Conservation (phyloP, 2,329 filamentous ascomycete genomes). For the Fusarium paranaense region DNA sequence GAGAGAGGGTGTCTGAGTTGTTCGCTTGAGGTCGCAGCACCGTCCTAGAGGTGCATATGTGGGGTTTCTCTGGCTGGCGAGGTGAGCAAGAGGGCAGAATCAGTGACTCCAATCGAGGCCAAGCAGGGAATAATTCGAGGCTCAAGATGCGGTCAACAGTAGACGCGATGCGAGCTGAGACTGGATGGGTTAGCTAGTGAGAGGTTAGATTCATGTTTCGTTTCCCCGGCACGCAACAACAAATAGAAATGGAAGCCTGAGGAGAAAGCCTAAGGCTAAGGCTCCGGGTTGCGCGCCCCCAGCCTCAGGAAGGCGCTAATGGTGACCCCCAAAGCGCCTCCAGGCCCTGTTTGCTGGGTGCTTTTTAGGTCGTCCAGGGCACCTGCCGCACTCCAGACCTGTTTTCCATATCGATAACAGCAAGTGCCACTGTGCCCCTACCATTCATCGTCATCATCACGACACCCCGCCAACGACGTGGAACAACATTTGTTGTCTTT, state of each 20-base stretch:
- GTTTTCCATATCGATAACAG: slow-evolving; percentile 32
- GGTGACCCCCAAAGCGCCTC: background rate
- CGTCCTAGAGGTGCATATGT: slow-evolving; percentile 44
- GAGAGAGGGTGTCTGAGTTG: slow-evolving; percentile 49
- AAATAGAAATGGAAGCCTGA: slow-evolving; percentile 11
- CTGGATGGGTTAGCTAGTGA: slow-evolving; percentile 19
- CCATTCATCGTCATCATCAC: slow-evolving; percentile 8
- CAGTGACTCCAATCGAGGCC: slow-evolving; percentile 13
- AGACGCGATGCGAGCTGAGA: slow-evolving; percentile 7
- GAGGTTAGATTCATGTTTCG: slow-evolving; percentile 17
- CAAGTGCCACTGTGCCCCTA: background rate
- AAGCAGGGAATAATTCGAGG: slow-evolving; percentile 29
- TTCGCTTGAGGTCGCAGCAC: slow-evolving; percentile 44
- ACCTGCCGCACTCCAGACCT: background rate
- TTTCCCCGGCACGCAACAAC: slow-evolving; percentile 24
- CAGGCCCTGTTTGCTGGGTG: slow-evolving; percentile 6
- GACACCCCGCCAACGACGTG: slow-evolving; percentile 11
- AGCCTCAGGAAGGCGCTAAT: background rate
- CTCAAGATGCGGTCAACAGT: slow-evolving; percentile 24
- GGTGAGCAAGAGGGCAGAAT: slow-evolving; percentile 13
- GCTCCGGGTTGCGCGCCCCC: background rate
- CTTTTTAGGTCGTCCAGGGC: background rate
- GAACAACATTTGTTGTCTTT: background rate
- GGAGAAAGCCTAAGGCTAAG: slow-evolving; percentile 22
- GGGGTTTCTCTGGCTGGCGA: slow-evolving; percentile 53